These are phyloP conservation scores for Chaetomium olivaceum DNA, from an alignment of 2,329 filamentous ascomycete genomes.

Conservation along the genomic window DNA sequence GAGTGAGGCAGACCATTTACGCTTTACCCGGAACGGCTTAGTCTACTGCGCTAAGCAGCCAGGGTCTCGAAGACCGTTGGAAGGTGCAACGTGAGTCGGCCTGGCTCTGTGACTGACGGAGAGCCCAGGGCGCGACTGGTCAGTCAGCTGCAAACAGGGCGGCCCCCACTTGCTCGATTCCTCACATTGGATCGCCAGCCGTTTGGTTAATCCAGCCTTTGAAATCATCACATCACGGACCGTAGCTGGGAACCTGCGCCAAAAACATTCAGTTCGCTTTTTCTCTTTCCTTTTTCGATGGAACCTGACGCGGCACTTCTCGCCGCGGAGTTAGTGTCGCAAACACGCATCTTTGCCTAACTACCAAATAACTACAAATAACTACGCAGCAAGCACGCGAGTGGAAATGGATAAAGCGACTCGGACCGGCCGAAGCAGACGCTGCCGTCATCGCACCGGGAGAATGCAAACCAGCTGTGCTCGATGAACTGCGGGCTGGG, in stretches of 20 bases:
- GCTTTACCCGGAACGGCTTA: constrained; percentile 29
- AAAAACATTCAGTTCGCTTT: no score
- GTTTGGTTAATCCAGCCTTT: background rate
- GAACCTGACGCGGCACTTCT: background rate
- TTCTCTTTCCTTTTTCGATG: no score
- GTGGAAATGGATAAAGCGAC: background rate
- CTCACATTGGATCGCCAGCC: background rate
- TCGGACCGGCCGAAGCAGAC: background rate
- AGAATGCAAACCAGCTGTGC: constrained; percentile 15
- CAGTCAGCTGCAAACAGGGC: constrained; percentile 14
- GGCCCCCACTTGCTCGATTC: background rate
- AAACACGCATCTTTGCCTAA: background rate
- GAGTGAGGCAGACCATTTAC: constrained; percentile 25
- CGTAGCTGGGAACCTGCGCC: no score
- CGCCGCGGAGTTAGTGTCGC: background rate
- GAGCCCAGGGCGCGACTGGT: constrained; percentile 13
- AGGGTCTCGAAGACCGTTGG: constrained; percentile 31
- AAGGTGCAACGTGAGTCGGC: constrained; percentile 23
- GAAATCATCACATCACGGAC: background rate
- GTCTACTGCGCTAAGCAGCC: constrained; percentile 22
- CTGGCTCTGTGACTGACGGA: constrained; percentile 22
- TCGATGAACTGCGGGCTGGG: constrained; percentile 11
- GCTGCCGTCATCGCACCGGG: constrained; percentile 1
- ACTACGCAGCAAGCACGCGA: background rate
- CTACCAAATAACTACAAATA: background rate